A percentile compares a stretch with the other conserved stretches of the same genome.
These are phyloP conservation scores for Candida sphagnicola DNA, from an alignment of 805 yeast genomes.

Conservation along the genomic window DNA sequence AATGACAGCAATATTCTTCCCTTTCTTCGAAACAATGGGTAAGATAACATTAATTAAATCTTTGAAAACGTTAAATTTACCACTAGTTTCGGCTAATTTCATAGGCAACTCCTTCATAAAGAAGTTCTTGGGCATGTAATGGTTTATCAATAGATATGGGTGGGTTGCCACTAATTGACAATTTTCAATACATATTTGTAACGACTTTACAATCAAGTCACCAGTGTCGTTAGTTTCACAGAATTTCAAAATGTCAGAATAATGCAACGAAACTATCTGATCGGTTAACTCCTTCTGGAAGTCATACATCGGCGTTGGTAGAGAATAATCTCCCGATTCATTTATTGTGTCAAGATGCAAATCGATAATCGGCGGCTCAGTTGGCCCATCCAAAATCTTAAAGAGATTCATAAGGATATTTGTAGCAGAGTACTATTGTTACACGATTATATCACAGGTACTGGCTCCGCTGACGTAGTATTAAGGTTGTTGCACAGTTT, in stretches of 20 bases:
- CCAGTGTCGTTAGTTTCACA: slow-evolving; percentile 58
- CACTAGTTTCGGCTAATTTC: slow-evolving; percentile 72
- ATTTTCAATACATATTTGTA: slow-evolving; percentile 71
- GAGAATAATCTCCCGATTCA: slow-evolving; percentile 59
- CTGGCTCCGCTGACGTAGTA: too few species aligned
- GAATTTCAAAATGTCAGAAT: slow-evolving; percentile 83
- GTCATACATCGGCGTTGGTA: slow-evolving; percentile 80
- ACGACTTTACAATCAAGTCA: slow-evolving; percentile 64
- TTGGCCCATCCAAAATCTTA: slow-evolving; percentile 74
- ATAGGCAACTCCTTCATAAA: slow-evolving; percentile 66
- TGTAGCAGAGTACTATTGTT: too few species aligned
- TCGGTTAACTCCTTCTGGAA: slow-evolving; percentile 87
- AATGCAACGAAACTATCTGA: slow-evolving; percentile 87
- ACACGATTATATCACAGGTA: too few species aligned
- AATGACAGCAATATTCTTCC: slow-evolving; percentile 61
- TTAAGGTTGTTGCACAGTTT: too few species aligned
- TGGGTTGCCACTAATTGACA: slow-evolving; percentile 81
- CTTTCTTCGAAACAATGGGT: slow-evolving; percentile 20
- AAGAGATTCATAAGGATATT: slow-evolving; percentile 69
- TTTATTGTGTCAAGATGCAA: slow-evolving; percentile 43
- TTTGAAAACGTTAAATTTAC: slow-evolving; percentile 71
- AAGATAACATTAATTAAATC: slow-evolving; percentile 54
- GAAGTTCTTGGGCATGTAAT: slow-evolving; percentile 78
- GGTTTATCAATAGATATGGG: slow-evolving; percentile 81
- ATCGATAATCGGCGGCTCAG: slow-evolving; percentile 75